Evolutionary conservation across 2,329 filamentous ascomycete genomes (phyloP).

Genomic region (Scedosporium apiospermum): DNA sequence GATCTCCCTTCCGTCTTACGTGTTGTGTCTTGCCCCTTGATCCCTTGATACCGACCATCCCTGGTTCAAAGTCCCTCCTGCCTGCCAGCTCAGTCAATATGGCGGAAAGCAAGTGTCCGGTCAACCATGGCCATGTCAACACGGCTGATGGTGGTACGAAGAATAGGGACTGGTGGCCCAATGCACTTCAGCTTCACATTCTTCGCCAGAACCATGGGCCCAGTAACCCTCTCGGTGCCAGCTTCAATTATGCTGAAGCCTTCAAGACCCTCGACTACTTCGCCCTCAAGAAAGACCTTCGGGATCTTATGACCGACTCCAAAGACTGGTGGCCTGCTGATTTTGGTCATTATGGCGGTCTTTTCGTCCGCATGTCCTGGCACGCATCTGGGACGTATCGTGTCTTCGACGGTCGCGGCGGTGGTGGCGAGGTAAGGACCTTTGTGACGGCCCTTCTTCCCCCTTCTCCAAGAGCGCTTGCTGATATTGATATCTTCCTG

Average conservation of each 20-base stretch:
- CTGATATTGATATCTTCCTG: conserved; percentile 22
- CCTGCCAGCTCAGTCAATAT: background rate
- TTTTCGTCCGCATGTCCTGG: conserved; percentile 76
- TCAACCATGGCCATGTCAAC: conserved; percentile 21
- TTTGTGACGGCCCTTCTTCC: background rate
- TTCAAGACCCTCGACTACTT: conserved; percentile 66
- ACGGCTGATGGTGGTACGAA: conserved; percentile 54
- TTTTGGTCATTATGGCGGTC: conserved; percentile 70
- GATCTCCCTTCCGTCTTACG: background rate
- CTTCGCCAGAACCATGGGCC: conserved; percentile 59
- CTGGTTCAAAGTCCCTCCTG: background rate
- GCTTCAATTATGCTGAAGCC: conserved; percentile 63
- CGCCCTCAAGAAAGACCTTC: conserved; percentile 64
- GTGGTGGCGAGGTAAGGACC: conserved; percentile 43
- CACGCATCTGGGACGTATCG: conserved; percentile 73
- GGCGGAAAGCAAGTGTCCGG: conserved; percentile 20
- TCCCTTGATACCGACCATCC: background rate
- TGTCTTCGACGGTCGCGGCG: conserved; percentile 64
- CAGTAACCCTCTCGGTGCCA: conserved; percentile 53
- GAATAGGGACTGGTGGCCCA: conserved; percentile 68
- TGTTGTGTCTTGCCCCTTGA: background rate
- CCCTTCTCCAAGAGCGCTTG: background rate
- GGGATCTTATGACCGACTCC: conserved; percentile 65
- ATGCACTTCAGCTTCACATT: conserved; percentile 57
- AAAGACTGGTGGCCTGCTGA: conserved; percentile 78